Evolutionary conservation across 805 yeast species (phyloP).

Genomic region (Sporopachydermia lactativora): DNA sequence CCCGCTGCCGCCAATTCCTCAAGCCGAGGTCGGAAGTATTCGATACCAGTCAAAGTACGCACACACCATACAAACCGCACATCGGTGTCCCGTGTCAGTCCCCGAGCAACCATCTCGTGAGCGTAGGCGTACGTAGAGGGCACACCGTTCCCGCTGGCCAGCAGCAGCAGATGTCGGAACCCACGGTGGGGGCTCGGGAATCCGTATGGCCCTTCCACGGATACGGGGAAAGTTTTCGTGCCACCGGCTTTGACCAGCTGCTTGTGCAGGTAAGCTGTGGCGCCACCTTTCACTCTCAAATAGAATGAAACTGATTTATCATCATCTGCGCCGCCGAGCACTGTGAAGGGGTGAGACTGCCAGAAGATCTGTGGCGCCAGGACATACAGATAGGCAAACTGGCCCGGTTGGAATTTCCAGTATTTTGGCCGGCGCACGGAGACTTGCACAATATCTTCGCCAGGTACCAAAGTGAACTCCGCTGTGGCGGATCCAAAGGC

Average conservation of each 20-base stretch:
- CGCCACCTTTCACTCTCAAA: conserved; percentile 31
- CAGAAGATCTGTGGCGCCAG: conserved; percentile 26
- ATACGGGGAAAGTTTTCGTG: conserved; percentile 20
- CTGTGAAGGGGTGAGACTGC: conserved; percentile 58
- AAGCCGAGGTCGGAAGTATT: neutral
- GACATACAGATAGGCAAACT: conserved; percentile 26
- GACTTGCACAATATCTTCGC: conserved; percentile 30
- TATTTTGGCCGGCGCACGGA: conserved; percentile 27
- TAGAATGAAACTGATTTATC: conserved; percentile 33
- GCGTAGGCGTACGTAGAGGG: conserved; percentile 27
- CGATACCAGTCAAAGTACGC: neutral
- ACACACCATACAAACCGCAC: conserved; percentile 12
- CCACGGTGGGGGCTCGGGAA: conserved; percentile 22
- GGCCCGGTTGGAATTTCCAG: conserved; percentile 29
- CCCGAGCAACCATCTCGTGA: conserved; percentile 32
- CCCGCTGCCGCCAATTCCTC: conserved; percentile 4
- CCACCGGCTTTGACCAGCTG: conserved; percentile 18
- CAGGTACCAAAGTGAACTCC: conserved; percentile 8
- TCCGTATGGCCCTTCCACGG: conserved; percentile 56
- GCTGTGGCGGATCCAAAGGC: conserved; percentile 37
- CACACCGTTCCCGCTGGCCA: conserved; percentile 23
- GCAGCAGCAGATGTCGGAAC: no score
- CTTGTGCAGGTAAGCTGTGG: conserved; percentile 30
- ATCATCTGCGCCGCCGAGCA: conserved; percentile 24
- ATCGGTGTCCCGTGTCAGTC: conserved; percentile 45